Evolutionary conservation across 768 basidiomycete species (phyloP).

Genomic region (Tulasnella sp.): DNA sequence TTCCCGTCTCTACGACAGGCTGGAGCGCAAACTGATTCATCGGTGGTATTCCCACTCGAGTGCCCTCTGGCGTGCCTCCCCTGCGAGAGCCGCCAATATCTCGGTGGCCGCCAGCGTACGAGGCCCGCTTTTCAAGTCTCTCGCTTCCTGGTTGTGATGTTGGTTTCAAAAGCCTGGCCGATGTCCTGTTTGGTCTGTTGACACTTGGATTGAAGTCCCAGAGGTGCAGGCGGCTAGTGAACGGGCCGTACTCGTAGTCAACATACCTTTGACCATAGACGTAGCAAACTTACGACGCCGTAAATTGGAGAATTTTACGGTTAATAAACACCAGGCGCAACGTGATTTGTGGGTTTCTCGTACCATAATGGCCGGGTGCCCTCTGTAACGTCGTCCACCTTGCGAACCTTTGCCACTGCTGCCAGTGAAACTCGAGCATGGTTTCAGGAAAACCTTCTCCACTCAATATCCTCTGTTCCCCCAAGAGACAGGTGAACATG

Average conservation of each 20-base stretch:
- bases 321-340: not conserved
- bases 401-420: not conserved
- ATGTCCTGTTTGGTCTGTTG: not conserved
- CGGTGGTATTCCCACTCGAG: not conserved
- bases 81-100: not conserved
- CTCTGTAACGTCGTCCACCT: not conserved
- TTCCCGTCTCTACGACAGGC: not conserved
- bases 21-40: not conserved
- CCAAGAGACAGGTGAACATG: slow-evolving; percentile 7
- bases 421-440: not conserved
- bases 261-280: slow-evolving; percentile 16
- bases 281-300: not conserved
- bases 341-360: not conserved
- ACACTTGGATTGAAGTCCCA: slow-evolving; percentile 12
- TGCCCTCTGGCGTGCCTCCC: not conserved
- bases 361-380: not conserved
- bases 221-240: not conserved
- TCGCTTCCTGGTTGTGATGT: not conserved
- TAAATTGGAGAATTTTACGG: not conserved
- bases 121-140: not conserved
- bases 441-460: not conserved
- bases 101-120: not conserved
- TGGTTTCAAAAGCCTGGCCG: not conserved
- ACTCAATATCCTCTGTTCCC: not conserved
- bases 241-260: slow-evolving; percentile 3